Evolutionary conservation across 202 grass and related monocot genomes (phyloP), one percentile per base, ranked within the genome.

Genomic region (Digitaria exilis): DNA sequence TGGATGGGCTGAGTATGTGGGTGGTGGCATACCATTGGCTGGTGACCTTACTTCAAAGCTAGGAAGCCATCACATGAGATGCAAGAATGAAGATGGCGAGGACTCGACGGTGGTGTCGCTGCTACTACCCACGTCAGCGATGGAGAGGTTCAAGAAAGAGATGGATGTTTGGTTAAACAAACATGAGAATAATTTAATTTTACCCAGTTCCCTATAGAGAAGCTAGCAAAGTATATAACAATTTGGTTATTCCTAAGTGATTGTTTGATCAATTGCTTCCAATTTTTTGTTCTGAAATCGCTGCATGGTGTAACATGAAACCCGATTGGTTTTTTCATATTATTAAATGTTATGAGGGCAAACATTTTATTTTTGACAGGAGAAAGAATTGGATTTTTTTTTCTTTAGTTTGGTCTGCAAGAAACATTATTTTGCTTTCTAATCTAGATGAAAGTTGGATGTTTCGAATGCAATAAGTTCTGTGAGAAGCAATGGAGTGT

Each of bases 1-100:
- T 1, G 87, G 87, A 42, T 88, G 87, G 87, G 87, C 87, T 3
- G 87, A 88, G 24, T 24, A 69, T 3, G 87, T 72, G 30, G 87
- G 87, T 1, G 87, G 87, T 0, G 87, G 87, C 31, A 88, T 88
- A 7, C 87, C 87, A 0, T 34, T 88, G 1, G 87, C 87, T 1
- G 87, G 87, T 4, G 87, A 84, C 34, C 81, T 88, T 25, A 80
- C 59, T 0, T 88, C 87, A 0, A 88, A 88, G 76, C 7, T 88
- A 1, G 87, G 87, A 14, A 88, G 87, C 42, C 75, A 88, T 50
- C 87, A 84, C 31, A 58, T 61, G 69, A 51, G 75, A 43, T 88
- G 87, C 76, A 49, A 19, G 24, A 80, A 84, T 10, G 61, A 84
- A 3, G 34, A 58, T 4, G 87, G 81, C 1, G 81, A 84, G 76